phyloP scores from a whole-genome alignment of 2,329 filamentous ascomycete species.

The Cercospora sesami region DNA sequence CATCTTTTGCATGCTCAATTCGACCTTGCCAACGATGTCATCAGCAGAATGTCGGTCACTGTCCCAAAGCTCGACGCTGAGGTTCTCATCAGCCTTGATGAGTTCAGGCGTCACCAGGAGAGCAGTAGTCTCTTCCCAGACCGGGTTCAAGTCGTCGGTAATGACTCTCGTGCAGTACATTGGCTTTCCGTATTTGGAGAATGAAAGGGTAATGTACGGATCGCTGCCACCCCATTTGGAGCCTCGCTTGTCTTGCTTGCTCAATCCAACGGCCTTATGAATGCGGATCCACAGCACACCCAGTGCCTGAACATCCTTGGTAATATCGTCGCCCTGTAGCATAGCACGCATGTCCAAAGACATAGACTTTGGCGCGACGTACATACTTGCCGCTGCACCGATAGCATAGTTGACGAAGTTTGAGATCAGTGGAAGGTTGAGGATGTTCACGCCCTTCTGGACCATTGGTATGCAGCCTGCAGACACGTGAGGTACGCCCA shows the following conservation, averaged over 20 bases:
- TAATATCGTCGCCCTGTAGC: slow-evolving; percentile 85
- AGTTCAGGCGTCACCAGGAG: slow-evolving; percentile 84
- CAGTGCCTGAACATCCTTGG: slow-evolving; percentile 82
- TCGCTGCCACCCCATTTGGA: slow-evolving; percentile 86
- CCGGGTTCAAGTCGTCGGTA: slow-evolving; percentile 86
- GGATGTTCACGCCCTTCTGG: slow-evolving; percentile 83
- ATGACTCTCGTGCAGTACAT: slow-evolving; percentile 98
- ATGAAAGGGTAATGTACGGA: slow-evolving; percentile 90
- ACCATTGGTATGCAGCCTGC: slow-evolving; percentile 91
- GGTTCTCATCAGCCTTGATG: slow-evolving; percentile 88
- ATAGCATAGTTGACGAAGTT: slow-evolving; percentile 98
- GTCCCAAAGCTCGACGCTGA: slow-evolving; percentile 95
- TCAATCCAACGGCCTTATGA: slow-evolving; percentile 80
- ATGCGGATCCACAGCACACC: slow-evolving; percentile 93
- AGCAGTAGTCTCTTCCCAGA: slow-evolving; percentile 86
- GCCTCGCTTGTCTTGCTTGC: slow-evolving; percentile 84
- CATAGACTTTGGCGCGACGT: slow-evolving; percentile 87
- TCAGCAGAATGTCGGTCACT: slow-evolving; percentile 89
- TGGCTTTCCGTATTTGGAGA: slow-evolving; percentile 95
- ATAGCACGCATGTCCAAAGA: slow-evolving; percentile 87
- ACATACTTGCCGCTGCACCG: slow-evolving; percentile 80
- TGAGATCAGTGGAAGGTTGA: slow-evolving; percentile 89
- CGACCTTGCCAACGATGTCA: slow-evolving; percentile 92
- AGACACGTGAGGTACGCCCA: slow-evolving; percentile 86
- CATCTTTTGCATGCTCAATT: slow-evolving; percentile 90